These are phyloP conservation scores for Chalciporus sp. DNA, from an alignment of 1,284 basidiomycete genomes.

Conservation along the genomic window DNA sequence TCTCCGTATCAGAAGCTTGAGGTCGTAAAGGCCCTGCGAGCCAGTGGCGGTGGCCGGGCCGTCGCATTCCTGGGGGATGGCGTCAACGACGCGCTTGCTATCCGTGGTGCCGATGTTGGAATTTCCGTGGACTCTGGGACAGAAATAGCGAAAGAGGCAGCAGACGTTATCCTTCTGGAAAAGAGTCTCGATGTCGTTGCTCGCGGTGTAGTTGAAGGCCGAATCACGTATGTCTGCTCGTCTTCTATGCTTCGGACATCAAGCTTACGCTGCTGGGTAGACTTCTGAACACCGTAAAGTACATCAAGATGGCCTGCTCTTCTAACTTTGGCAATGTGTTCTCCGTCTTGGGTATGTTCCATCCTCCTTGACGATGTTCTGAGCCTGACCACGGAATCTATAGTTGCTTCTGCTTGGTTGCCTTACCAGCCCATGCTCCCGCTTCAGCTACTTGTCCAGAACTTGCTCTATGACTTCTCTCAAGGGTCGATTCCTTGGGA, in stretches of 20 bases:
- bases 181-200: conserved; percentile 36
- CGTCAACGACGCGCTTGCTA: conserved; percentile 36
- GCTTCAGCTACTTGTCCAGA: conserved; percentile 30
- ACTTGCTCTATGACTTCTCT: conserved; percentile 34
- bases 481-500: conserved; percentile 37
- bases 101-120: conserved; percentile 82
- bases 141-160: conserved; percentile 98
- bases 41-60: conserved; percentile 29
- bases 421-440: conserved; percentile 37
- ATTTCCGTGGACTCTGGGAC: conserved; percentile 98
- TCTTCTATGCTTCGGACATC: neutral
- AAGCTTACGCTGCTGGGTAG: conserved; percentile 22
- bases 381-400: conserved; percentile 17
- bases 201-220: conserved; percentile 36
- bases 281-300: conserved; percentile 34
- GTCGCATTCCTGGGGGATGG: conserved; percentile 37
- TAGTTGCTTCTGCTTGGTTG: conserved; percentile 35
- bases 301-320: conserved; percentile 37
- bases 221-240: conserved; percentile 30
- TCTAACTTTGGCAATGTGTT: conserved; percentile 37
- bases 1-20: conserved; percentile 38
- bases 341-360: conserved; percentile 31
- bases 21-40: conserved; percentile 34
- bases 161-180: conserved; percentile 96
- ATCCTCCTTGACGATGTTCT: neutral